Evolutionary conservation across 2,329 filamentous ascomycete species (phyloP).

Genomic region (Apiospora pterosperma): DNA sequence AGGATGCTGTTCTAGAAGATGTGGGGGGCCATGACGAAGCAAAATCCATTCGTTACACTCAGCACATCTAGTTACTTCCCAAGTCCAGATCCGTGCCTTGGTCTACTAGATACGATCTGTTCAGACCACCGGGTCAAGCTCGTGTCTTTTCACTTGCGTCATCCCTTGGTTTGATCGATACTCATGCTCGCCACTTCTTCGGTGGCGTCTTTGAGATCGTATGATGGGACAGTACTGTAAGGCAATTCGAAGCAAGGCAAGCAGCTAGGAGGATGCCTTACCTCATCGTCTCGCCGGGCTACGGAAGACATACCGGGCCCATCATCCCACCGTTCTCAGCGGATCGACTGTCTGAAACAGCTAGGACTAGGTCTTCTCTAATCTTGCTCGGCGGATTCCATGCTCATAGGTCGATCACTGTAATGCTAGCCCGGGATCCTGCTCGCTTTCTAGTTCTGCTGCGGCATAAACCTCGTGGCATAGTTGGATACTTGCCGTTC

Average conservation of each 20-base stretch:
- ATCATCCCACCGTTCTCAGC: conserved; percentile 3
- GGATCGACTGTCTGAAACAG: conserved; percentile 5
- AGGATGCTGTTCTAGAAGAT: conserved; percentile 1
- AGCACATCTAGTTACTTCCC: not conserved
- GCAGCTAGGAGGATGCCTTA: not conserved
- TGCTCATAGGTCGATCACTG: conserved; percentile 5
- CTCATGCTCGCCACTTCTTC: not conserved
- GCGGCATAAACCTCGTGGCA: not conserved
- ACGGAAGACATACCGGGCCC: conserved; percentile 3
- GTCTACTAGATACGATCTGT: not conserved
- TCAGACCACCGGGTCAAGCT: not conserved
- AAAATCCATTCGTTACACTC: not conserved
- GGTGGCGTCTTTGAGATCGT: not conserved
- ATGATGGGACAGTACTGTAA: no score
- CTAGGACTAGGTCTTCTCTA: not conserved
- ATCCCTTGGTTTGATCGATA: not conserved
- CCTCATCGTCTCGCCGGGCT: not conserved
- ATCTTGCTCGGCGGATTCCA: not conserved
- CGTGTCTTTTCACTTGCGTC: not conserved
- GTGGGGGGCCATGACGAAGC: not conserved
- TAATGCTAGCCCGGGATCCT: not conserved
- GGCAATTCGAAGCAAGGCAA: not conserved
- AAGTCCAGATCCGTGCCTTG: not conserved
- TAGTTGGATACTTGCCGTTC: not conserved
- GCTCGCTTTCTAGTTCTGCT: not conserved